phyloP scores from a whole-genome alignment of 2,329 filamentous ascomycete species.

The Hypoxylon sp. region DNA sequence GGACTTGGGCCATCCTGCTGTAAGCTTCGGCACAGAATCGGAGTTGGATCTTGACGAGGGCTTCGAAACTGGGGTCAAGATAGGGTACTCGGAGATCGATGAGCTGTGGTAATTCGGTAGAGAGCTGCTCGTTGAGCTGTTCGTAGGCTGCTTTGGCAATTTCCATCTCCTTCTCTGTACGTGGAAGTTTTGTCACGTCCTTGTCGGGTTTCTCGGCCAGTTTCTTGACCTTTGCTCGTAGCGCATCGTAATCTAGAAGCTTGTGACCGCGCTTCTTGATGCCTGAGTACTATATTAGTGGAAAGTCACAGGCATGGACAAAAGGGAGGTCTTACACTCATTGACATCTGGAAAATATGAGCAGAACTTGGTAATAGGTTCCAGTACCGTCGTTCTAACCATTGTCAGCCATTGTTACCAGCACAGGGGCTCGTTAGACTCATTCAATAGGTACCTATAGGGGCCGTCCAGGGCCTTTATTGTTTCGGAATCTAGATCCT shows the following conservation, averaged over 20 bases:
- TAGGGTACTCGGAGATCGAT: conserved; percentile 98
- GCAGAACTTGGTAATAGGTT: conserved; percentile 96
- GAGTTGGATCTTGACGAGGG: conserved; percentile 97
- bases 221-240: conserved; percentile 96
- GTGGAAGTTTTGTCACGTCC: conserved; percentile 94
- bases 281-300: conserved; percentile 60
- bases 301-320: background rate
- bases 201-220: conserved; percentile 99
- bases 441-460: conserved; percentile 84
- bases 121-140: conserved; percentile 96
- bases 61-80: conserved; percentile 96
- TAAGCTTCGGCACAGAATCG: conserved; percentile 98
- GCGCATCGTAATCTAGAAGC: conserved; percentile 95
- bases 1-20: conserved; percentile 97
- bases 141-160: conserved; percentile 95
- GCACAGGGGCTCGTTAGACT: too few relatives aligned
- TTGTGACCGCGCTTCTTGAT: conserved; percentile 99
- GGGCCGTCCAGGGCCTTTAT: conserved; percentile 98
- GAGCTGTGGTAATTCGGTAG: conserved; percentile 90
- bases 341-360: conserved; percentile 99
- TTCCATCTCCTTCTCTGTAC: conserved; percentile 95
- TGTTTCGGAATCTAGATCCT: conserved; percentile 96
- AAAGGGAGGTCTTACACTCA: conserved; percentile 73
- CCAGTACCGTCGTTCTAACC: conserved; percentile 85
- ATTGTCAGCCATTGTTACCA: conserved; percentile 34